These are phyloP conservation scores for Pseudofabraea citricarpa DNA, from an alignment of 2,329 filamentous ascomycete species.

Conservation along the genomic window DNA sequence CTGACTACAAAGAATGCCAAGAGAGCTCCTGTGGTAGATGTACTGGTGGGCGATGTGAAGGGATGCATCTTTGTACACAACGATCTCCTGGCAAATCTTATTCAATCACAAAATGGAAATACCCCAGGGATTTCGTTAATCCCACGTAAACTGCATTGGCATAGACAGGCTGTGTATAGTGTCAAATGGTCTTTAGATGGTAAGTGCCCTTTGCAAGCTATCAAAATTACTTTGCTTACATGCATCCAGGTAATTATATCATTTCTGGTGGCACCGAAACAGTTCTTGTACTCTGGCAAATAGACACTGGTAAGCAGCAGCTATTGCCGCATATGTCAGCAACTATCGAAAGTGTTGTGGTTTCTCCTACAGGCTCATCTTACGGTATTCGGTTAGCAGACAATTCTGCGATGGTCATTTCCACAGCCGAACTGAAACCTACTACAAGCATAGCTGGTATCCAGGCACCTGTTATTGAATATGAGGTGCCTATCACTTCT, in stretches of 20 bases:
- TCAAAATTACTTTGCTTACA: slow-evolving; percentile 26
- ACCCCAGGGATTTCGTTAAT: slow-evolving; percentile 30
- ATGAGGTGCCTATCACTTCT: slow-evolving; percentile 45
- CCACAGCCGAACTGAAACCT: slow-evolving; percentile 82
- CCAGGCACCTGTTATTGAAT: slow-evolving; percentile 56
- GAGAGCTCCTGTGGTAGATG: slow-evolving; percentile 50
- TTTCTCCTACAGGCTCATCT: slow-evolving; percentile 73
- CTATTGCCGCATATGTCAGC: slow-evolving; percentile 88
- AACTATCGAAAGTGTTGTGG: slow-evolving; percentile 75
- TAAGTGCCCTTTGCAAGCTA: slow-evolving; percentile 33
- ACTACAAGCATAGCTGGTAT: slow-evolving; percentile 81
- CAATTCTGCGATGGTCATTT: slow-evolving; percentile 87
- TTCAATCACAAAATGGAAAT: slow-evolving; percentile 33
- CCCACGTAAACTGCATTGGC: slow-evolving; percentile 79
- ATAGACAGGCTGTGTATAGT: slow-evolving; percentile 74
- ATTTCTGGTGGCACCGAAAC: slow-evolving; percentile 91
- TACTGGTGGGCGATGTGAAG: slow-evolving; percentile 71
- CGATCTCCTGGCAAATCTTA: slow-evolving; percentile 57
- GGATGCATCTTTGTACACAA: slow-evolving; percentile 81
- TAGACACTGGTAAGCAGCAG: slow-evolving; percentile 78
- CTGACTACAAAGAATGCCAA: slow-evolving; percentile 16
- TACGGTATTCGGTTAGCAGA: slow-evolving; percentile 86
- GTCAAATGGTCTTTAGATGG: slow-evolving; percentile 93
- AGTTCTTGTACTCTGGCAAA: slow-evolving; percentile 86
- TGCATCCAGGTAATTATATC: slow-evolving; percentile 72